A percentile compares a stretch with the other conserved stretches of the same genome.
Evolutionary conservation across 805 yeast species (phyloP).

Genomic region (Spathaspora gorwiae): DNA sequence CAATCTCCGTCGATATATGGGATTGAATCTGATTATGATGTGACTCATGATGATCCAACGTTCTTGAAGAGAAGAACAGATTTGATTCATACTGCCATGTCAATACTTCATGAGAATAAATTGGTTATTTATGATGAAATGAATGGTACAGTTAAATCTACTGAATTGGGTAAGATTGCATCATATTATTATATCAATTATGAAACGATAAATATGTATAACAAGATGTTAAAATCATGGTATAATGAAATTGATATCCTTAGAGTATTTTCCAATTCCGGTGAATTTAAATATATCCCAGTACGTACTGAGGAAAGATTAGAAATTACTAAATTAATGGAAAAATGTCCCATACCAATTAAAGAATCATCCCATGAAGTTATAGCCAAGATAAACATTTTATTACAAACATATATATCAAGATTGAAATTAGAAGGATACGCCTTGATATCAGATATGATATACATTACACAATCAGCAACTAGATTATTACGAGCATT

Average conservation of each 20-base stretch:
- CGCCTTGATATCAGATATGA: conserved; percentile 90
- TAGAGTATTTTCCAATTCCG: conserved; percentile 71
- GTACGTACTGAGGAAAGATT: conserved; percentile 80
- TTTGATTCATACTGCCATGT: conserved; percentile 72
- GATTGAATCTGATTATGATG: conserved; percentile 59
- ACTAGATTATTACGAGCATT: conserved; percentile 84
- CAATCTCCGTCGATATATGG: conserved; percentile 69
- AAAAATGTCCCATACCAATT: conserved; percentile 81
- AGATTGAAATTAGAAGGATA: conserved; percentile 73
- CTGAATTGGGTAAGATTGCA: conserved; percentile 78
- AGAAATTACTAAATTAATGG: conserved; percentile 66
- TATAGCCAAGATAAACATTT: conserved; percentile 69
- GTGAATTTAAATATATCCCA: conserved; percentile 80
- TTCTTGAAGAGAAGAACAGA: conserved; percentile 56
- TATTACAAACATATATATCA: conserved; percentile 86
- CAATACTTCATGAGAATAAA: conserved; percentile 50
- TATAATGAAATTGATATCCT: conserved; percentile 69
- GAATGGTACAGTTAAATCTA: conserved; percentile 36
- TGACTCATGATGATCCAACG: conserved; percentile 34
- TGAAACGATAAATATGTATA: conserved; percentile 66
- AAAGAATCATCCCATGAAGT: conserved; percentile 68
- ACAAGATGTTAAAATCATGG: conserved; percentile 58
- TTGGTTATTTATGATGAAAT: conserved; percentile 54
- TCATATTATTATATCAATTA: conserved; percentile 81
- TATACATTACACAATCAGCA: conserved; percentile 88